These are phyloP conservation scores for Mortierella sp. DNA, from an alignment of 371 early-diverging fungal genomes.

Conservation along the genomic window DNA sequence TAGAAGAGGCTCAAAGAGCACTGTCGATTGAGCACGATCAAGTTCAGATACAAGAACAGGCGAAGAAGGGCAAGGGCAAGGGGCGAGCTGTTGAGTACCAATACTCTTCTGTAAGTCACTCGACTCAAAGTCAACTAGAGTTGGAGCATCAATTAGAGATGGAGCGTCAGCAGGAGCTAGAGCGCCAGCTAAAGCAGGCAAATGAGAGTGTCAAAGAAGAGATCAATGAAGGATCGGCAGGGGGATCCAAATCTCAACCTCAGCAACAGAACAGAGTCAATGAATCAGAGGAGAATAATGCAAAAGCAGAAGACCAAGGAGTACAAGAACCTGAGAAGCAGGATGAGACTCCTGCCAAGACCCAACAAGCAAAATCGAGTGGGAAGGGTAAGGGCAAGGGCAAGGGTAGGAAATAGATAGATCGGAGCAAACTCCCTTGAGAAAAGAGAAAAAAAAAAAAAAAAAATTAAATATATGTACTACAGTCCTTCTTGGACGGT, in stretches of 20 bases:
- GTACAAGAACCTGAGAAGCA: too few species aligned
- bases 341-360: too few species aligned
- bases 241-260: neutral
- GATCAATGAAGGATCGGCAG: neutral
- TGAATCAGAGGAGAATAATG: too few species aligned
- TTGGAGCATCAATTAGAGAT: too few species aligned
- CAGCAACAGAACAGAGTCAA: too few species aligned
- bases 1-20: conserved; percentile 30
- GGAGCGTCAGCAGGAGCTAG: neutral
- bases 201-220: neutral
- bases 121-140: too few species aligned
- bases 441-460: too few species aligned
- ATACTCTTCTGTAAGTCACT: too few species aligned
- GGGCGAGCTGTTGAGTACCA: conserved; percentile 32
- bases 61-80: conserved; percentile 44
- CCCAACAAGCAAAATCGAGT: neutral
- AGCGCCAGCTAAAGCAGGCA: too few species aligned
- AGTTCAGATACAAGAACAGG: neutral
- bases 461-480: too few species aligned
- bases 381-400: conserved; percentile 22
- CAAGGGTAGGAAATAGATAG: conserved; percentile 17
- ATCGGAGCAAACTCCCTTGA: neutral
- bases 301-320: too few species aligned
- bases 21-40: conserved; percentile 8
- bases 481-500: too few species aligned